Percentiles rank a stretch among this genome's conserved stretches.
These are phyloP conservation scores for Aspergillus steynii DNA, from an alignment of 495 filamentous ascomycete genomes.

Conservation along the genomic window DNA sequence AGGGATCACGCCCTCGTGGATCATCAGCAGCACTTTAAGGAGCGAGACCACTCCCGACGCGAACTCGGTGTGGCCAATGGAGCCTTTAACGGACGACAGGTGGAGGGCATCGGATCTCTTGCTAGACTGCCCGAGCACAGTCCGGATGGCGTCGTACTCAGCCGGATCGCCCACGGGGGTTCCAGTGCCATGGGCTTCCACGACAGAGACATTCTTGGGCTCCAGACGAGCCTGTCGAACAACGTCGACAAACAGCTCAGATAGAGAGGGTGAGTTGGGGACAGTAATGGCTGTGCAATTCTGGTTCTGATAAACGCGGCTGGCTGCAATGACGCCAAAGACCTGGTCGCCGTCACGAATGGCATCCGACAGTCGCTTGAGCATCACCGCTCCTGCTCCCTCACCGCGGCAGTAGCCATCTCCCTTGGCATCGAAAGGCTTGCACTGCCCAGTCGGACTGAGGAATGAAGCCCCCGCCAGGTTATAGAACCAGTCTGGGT, in stretches of 20 bases:
- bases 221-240: conserved; percentile 56
- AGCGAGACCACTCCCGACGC: conserved; percentile 44
- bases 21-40: conserved; percentile 50
- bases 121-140: conserved; percentile 26
- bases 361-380: conserved; percentile 64
- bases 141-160: conserved; percentile 45
- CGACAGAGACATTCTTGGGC: conserved; percentile 60
- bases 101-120: conserved; percentile 11
- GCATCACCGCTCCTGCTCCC: conserved; percentile 57
- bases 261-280: conserved; percentile 61
- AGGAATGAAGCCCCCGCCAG: conserved; percentile 34
- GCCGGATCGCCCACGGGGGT: conserved; percentile 68
- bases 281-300: conserved; percentile 67
- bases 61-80: conserved; percentile 51
- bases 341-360: conserved; percentile 61
- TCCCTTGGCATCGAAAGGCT: conserved; percentile 66
- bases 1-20: conserved; percentile 39
- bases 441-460: conserved; percentile 51
- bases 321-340: conserved; percentile 58
- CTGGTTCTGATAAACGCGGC: conserved; percentile 62
- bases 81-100: conserved; percentile 46
- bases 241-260: conserved; percentile 54
- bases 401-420: conserved; percentile 76
- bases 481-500: conserved; percentile 28
- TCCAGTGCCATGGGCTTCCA: conserved; percentile 78